Percentiles rank a stretch among this genome's conserved stretches.
Evolutionary conservation across 805 yeast genomes (phyloP).

Genomic region (Starmerella etchellsii): DNA sequence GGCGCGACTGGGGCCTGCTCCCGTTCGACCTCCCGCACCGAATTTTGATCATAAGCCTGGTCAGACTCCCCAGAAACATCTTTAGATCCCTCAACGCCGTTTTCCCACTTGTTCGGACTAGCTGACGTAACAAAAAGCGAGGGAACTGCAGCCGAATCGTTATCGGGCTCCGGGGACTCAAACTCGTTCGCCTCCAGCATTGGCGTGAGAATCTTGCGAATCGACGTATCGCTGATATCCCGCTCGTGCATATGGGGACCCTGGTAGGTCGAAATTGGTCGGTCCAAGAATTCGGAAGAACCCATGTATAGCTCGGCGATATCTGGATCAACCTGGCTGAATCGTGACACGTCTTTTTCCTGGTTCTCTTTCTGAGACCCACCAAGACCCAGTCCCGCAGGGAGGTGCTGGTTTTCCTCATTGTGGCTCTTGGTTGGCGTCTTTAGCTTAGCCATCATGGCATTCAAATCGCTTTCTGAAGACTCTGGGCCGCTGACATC

Average conservation of each 20-base stretch:
- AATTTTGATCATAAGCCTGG: background rate
- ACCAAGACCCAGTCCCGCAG: background rate
- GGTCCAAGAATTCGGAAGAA: slow-evolving; percentile 22
- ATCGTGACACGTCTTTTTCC: background rate
- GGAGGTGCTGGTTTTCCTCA: background rate
- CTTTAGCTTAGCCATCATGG: background rate
- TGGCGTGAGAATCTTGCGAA: slow-evolving; percentile 22
- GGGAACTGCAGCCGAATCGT: slow-evolving; percentile 2
- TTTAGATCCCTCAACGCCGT: background rate
- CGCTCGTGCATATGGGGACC: slow-evolving; percentile 13
- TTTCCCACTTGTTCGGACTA: slow-evolving; percentile 5
- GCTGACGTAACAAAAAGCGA: slow-evolving; percentile 11
- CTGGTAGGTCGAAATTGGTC: slow-evolving; percentile 24
- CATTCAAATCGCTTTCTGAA: background rate
- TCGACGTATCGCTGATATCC: slow-evolving; percentile 17
- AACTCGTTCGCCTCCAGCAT: slow-evolving; percentile 11
- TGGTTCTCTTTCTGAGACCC: background rate
- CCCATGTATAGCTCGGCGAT: slow-evolving; percentile 26
- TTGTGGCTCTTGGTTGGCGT: background rate
- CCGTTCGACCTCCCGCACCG: background rate
- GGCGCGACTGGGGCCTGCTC: background rate
- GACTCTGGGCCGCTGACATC: background rate
- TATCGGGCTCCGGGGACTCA: background rate
- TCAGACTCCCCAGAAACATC: background rate
- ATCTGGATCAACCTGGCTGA: slow-evolving; percentile 22